Conservation (phyloP, 257 asterid species). For the Voacanga thouarsii region DNA sequence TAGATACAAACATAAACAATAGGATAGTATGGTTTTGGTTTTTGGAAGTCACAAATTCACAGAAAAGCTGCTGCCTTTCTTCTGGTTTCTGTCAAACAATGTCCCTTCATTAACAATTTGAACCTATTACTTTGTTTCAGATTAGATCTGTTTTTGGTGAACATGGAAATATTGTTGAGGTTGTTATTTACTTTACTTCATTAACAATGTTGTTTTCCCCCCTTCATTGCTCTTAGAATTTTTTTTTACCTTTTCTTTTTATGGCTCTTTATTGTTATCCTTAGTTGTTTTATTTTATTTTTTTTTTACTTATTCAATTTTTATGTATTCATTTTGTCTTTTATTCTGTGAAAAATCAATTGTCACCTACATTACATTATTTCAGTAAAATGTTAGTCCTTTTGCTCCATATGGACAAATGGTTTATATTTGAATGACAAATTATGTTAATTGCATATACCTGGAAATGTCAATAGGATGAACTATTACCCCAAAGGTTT, state of each 20-base stretch:
- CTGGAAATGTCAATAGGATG: not conserved
- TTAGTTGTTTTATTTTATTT: slow-evolving; percentile 29
- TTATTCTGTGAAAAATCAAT: not conserved
- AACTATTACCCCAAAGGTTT: not conserved
- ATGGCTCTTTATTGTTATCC: too few species aligned
- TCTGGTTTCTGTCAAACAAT: not conserved
- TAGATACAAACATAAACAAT: not conserved
- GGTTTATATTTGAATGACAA: too few species aligned
- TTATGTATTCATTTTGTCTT: too few species aligned
- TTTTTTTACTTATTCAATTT: too few species aligned
- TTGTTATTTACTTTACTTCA: too few species aligned
- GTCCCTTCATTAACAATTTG: not conserved
- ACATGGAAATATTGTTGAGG: slow-evolving; percentile 63
- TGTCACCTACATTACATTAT: not conserved
- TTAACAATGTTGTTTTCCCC: too few species aligned
- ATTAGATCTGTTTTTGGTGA: slow-evolving; percentile 59
- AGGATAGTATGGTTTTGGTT: not conserved
- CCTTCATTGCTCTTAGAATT: too few species aligned
- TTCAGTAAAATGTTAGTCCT: not conserved
- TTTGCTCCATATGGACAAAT: too few species aligned
- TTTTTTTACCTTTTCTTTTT: too few species aligned
- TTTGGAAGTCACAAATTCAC: not conserved
- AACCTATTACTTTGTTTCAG: slow-evolving; percentile 20
- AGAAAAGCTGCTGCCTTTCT: not conserved
- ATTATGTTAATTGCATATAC: not conserved